Evolutionary conservation across 768 basidiomycete species (phyloP), one percentile per base, ranked within the genome.

Genomic region (Pulveroboletus sp.): DNA sequence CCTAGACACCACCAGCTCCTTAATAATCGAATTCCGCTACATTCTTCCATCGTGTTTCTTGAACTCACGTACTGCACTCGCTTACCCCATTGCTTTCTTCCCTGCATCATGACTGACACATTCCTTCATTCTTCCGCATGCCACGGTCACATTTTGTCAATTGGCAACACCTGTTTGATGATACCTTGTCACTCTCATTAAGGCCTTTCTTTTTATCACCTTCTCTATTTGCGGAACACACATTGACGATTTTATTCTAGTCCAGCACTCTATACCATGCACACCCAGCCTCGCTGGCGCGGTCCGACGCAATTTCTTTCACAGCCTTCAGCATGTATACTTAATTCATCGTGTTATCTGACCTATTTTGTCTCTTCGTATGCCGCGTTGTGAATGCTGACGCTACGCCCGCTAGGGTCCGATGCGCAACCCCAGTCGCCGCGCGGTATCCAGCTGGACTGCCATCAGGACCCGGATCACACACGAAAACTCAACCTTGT

Each of bases 341-440:
- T 48, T 53, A 44, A 51, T 53, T 53, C 51, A 29, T 55, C 54
- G 34, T 43, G 46, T 49, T 51, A 47, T 52, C 40, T 49, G 45
- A 51, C 40, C 47, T 53, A 29, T 36, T 53, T 49, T 13, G 41
- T 53, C 37, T 48, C 48, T 21, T 72, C 69, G 67, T 97, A 97
- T 12, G 97, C 95, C 41, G 91, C 84, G 59, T 86, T 90, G 77
- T 99, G 97, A 61, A 98, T 97, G 69, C 81, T 86, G 63, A 98
- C 95, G 54, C 90, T 93, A 42, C 97, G 78, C 25, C 97, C 97
- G 54, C 91, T 94, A 25, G 97, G 97, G 67, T 99, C 97, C 25
- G 90, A 72, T 3, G 90, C 76, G 63, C 95, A 97, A 47, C 95
- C 95, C 95, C 95, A 99, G 68, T 97, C 95, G 47, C 85, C 88